These are phyloP conservation scores for Neospora caninum DNA, from an alignment of 169 alveolate species.

Conservation along the genomic window DNA sequence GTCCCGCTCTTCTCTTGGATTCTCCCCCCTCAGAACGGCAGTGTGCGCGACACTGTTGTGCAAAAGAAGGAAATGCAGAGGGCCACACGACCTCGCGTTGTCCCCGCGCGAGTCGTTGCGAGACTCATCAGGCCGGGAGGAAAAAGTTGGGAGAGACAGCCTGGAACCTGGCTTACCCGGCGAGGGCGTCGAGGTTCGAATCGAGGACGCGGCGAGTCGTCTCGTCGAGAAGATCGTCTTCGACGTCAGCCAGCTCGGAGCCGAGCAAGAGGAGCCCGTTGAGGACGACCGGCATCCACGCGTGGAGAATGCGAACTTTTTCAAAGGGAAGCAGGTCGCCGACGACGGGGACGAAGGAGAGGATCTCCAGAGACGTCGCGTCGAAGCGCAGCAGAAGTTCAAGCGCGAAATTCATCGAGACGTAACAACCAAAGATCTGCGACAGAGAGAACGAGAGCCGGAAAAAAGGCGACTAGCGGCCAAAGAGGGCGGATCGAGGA, in stretches of 20 bases:
- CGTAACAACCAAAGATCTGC: slow-evolving; percentile 35
- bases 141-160: neutral
- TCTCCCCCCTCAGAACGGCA: too few species aligned
- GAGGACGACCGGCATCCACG: slow-evolving; percentile 35
- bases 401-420: neutral
- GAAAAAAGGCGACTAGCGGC: too few species aligned
- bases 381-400: slow-evolving; percentile 52
- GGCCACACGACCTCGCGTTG: neutral
- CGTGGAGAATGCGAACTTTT: slow-evolving; percentile 26
- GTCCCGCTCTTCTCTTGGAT: too few species aligned
- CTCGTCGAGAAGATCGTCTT: slow-evolving; percentile 21
- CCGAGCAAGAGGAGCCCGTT: slow-evolving; percentile 39
- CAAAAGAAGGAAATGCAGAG: too few species aligned
- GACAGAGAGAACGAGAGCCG: too few species aligned
- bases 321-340: slow-evolving; percentile 31
- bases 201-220: slow-evolving; percentile 9
- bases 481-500: too few species aligned
- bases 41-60: too few species aligned
- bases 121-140: neutral
- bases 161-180: neutral
- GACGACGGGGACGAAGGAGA: slow-evolving; percentile 30
- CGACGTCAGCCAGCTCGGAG: slow-evolving; percentile 17
- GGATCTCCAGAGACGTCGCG: slow-evolving; percentile 6
- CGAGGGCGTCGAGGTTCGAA: slow-evolving; percentile 2
- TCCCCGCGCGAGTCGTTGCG: neutral